phyloP scores from a whole-genome alignment of 306 rosid species.

The Echinosophora koreensis region DNA sequence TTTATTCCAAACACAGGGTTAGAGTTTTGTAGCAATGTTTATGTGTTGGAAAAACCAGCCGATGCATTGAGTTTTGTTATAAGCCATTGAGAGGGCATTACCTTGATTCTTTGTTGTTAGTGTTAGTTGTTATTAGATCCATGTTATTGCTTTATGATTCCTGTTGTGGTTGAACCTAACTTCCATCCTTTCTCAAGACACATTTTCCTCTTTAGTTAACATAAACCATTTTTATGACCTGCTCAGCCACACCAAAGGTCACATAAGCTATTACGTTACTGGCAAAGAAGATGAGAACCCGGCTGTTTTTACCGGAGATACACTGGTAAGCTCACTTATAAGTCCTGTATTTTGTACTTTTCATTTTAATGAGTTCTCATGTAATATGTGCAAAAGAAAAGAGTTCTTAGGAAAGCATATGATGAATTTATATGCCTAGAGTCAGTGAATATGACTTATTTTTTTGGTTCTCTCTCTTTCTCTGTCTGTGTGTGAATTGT shows the following conservation, averaged over 20 bases:
- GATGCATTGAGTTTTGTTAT: slow-evolving; percentile 26
- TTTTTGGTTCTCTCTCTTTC: not conserved
- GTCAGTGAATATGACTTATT: not conserved
- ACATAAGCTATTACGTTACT: slow-evolving; percentile 84
- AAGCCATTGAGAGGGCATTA: not conserved
- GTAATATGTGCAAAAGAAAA: slow-evolving; percentile 4
- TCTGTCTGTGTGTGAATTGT: not conserved
- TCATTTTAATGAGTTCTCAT: slow-evolving; percentile 16
- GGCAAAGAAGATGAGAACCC: slow-evolving; percentile 75
- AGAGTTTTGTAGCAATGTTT: not conserved
- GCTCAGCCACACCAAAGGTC: slow-evolving; percentile 93
- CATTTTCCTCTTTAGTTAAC: slow-evolving; percentile 36
- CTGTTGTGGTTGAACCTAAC: slow-evolving; percentile 18
- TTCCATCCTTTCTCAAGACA: slow-evolving; percentile 19
- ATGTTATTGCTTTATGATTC: slow-evolving; percentile 13
- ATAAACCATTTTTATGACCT: slow-evolving; percentile 39
- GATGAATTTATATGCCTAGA: slow-evolving; percentile 7
- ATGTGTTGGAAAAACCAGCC: slow-evolving; percentile 2
- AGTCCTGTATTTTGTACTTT: slow-evolving; percentile 15
- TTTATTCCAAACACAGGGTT: not conserved
- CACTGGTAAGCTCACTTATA: slow-evolving; percentile 67
- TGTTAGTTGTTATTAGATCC: slow-evolving; percentile 22
- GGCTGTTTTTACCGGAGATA: slow-evolving; percentile 96
- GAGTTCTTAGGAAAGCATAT: slow-evolving; percentile 32
- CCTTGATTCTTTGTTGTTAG: slow-evolving; percentile 1